Conservation (phyloP, 139 green algal species). For the Pseudopediastrum boryanum region DNA sequence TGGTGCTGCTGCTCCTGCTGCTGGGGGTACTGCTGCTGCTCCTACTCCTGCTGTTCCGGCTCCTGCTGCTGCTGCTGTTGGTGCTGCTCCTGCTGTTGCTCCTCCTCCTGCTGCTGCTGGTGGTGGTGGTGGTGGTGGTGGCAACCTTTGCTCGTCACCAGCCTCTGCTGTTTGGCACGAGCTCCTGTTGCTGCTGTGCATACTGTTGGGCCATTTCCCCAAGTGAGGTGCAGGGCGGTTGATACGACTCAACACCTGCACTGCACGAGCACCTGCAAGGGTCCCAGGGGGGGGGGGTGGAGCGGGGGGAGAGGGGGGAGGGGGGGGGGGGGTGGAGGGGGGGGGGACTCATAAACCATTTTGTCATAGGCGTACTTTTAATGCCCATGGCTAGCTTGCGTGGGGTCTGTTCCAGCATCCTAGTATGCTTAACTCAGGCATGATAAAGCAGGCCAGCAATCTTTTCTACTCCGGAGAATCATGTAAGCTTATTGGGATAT, state of each 20-base stretch:
- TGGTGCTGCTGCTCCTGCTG: background rate
- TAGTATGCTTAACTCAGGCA: too few species aligned
- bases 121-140: background rate
- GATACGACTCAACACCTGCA: slow-evolving; percentile 45
- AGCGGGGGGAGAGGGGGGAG: too few species aligned
- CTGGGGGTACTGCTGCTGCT: background rate
- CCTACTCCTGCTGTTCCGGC: background rate
- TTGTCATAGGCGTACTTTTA: too few species aligned
- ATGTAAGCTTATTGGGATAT: too few species aligned
- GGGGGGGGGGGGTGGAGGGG: too few species aligned
- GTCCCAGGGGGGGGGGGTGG: slow-evolving; percentile 10
- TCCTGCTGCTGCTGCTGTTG: background rate
- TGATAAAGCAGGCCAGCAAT: too few species aligned
- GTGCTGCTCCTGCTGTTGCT: background rate
- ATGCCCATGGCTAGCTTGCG: too few species aligned
- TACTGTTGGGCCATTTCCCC: slow-evolving; percentile 18
- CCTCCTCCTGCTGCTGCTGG: background rate
- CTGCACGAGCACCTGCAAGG: slow-evolving; percentile 34
- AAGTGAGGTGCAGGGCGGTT: slow-evolving; percentile 36
- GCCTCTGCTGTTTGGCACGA: background rate
- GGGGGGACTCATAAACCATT: too few species aligned
- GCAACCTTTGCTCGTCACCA: background rate
- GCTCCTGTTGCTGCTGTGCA: background rate
- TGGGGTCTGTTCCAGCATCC: too few species aligned
- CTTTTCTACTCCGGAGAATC: too few species aligned